Evolutionary conservation across 2,329 filamentous ascomycete genomes (phyloP), one percentile per base, ranked within the genome.

Genomic region (Westerdykella sp.): DNA sequence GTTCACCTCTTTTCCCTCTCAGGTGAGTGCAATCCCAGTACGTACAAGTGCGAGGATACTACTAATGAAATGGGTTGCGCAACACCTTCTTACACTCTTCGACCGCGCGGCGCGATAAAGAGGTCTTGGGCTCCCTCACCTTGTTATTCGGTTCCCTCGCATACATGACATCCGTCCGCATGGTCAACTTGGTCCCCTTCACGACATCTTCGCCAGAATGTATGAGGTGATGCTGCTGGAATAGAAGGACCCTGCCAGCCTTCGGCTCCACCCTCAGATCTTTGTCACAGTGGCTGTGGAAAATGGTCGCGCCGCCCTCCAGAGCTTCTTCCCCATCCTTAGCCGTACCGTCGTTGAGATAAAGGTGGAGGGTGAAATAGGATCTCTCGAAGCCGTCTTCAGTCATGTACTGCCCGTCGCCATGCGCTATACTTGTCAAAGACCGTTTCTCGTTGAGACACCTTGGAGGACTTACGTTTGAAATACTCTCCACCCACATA

Each of bases 401-500:
- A 13, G 79, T 81, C 39, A 69, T 69, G 53, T 84, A 91, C 0
- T 69, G 55, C 0, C 77, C 80, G 57, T 91, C 86, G 51, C 76
- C 81, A 59, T 91, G 86, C 4, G 81, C 80, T 66, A 41, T 14
- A 15, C 30, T 18, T 18, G 41, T 64, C 39, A 61, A 49, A 10
- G 9, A 7, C 11, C 25, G 25, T 12, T 28, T 28, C 9, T 12
- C 34, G 41, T 14, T 38, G 35, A 25, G 23, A 31, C 31, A 21
- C 12, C 12, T 40, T 22, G 7, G 14, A 14, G 9, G 32, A 50
- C 55, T 31, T 53, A 63, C 71, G 73, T 47, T 74, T 76, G 56
- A 94, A 93, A 59, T 83, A 91, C 55, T 89, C 81, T 0, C 85
- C 85, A 0, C 73, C 67, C 0, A 74, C 73, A 60, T 93, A 93